A percentile compares a stretch with the other conserved stretches of the same genome.
Evolutionary conservation across 768 basidiomycete genomes (phyloP).

Genomic region (Suillus ampliporus): DNA sequence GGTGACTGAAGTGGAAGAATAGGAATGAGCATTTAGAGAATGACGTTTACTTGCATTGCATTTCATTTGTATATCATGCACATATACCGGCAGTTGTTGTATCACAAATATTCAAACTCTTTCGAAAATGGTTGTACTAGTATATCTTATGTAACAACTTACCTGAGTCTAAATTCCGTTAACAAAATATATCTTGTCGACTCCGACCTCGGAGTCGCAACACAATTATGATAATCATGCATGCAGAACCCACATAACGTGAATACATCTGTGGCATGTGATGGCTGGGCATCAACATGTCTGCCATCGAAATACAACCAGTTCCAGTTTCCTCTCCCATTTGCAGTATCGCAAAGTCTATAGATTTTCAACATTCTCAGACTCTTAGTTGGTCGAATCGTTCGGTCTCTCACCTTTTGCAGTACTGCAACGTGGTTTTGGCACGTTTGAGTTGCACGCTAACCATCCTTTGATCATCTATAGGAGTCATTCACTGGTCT

Average conservation of each 20-base stretch:
- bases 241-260: too few species aligned
- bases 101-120: background rate
- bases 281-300: constrained; percentile 4
- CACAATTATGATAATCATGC: too few species aligned
- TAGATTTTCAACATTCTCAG: background rate
- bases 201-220: too few species aligned
- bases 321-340: constrained; percentile 2
- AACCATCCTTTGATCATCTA: background rate
- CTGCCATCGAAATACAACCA: background rate
- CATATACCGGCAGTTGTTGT: background rate
- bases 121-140: too few species aligned
- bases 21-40: background rate
- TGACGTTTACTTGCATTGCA: background rate
- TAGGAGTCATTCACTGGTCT: constrained; percentile 41
- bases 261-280: too few species aligned
- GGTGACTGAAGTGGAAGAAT: background rate
- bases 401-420: constrained; percentile 33
- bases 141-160: too few species aligned
- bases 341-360: constrained; percentile 1
- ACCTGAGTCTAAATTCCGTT: too few species aligned
- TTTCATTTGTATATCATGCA: background rate
- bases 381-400: constrained; percentile 22
- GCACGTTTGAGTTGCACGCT: background rate
- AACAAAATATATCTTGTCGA: too few species aligned
- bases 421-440: constrained; percentile 14